A percentile compares a stretch with the other conserved stretches of the same genome.
phyloP scores from a whole-genome alignment of 306 rosid species.

The Lupinus albus region DNA sequence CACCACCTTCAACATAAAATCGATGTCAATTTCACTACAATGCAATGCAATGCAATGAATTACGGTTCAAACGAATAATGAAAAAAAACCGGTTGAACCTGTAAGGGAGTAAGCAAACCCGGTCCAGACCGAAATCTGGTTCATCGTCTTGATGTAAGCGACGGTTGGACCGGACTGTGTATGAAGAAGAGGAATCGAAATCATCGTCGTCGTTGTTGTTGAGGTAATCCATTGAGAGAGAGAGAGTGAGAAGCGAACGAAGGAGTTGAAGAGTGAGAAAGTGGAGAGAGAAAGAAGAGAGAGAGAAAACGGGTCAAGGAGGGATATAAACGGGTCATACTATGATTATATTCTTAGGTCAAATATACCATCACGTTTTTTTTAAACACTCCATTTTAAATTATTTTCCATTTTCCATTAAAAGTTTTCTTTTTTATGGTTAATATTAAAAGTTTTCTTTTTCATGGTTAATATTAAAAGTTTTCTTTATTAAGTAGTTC shows the following conservation, averaged over 20 bases:
- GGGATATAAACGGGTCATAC: constrained; percentile 67
- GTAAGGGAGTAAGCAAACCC: constrained; percentile 67
- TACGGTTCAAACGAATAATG: background rate
- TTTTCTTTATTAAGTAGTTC: too few species aligned
- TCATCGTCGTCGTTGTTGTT: constrained; percentile 42
- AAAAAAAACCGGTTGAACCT: constrained; percentile 41
- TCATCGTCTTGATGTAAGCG: constrained; percentile 55
- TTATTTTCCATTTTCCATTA: too few species aligned
- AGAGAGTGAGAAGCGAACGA: constrained; percentile 55
- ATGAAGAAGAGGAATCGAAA: constrained; percentile 47
- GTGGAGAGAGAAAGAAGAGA: constrained; percentile 63
- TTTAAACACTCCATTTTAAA: too few species aligned
- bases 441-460: too few species aligned
- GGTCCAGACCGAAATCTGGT: constrained; percentile 45
- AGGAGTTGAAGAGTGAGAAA: constrained; percentile 65
- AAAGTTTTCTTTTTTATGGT: too few species aligned
- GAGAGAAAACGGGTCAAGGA: constrained; percentile 63
- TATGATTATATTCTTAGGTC: constrained; percentile 33
- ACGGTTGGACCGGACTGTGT: constrained; percentile 52
- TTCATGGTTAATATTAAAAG: too few species aligned
- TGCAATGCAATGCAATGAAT: background rate
- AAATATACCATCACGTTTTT: too few species aligned
- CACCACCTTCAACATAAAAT: constrained; percentile 63
- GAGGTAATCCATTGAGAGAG: constrained; percentile 64
- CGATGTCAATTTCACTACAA: background rate